Evolutionary conservation across 441 rosid genomes (phyloP).

Genomic region (Corymbia calophylla): DNA sequence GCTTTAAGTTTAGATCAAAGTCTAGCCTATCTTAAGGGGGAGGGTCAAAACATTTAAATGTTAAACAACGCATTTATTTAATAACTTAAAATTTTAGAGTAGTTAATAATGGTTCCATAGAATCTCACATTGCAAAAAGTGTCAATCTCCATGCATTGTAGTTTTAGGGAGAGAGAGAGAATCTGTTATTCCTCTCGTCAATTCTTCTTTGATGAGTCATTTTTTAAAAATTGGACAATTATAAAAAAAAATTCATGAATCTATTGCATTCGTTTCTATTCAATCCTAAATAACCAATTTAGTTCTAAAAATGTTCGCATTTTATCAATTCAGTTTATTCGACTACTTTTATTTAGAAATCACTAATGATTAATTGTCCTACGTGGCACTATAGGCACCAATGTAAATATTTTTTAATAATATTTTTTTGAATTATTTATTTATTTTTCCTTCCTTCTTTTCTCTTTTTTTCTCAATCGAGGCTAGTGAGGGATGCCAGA

Average conservation of each 20-base stretch:
- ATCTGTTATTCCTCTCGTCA: background rate
- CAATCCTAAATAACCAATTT: background rate
- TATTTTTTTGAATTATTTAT: too few species aligned
- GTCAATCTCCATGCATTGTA: background rate
- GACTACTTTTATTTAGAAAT: background rate
- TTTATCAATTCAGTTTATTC: too few species aligned
- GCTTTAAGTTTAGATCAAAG: background rate
- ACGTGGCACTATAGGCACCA: accelerated
- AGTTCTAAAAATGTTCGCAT: too few species aligned
- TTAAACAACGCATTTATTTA: background rate
- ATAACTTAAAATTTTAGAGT: too few species aligned
- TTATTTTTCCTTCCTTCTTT: background rate
- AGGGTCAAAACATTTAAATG: background rate
- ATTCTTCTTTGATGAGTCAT: background rate
- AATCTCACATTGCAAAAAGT: background rate
- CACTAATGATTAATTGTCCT: accelerated
- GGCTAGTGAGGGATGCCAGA: accelerated
- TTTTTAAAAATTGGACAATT: background rate
- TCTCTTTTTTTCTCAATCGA: too few species aligned
- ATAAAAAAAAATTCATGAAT: too few species aligned
- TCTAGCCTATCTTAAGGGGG: background rate
- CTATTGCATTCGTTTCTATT: accelerated
- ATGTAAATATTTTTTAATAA: too few species aligned
- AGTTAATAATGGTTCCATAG: too few species aligned
- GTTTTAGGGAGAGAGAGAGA: background rate